Conservation (phyloP, 169 alveolate genomes). For the Plasmodium billcollinsi region DNA sequence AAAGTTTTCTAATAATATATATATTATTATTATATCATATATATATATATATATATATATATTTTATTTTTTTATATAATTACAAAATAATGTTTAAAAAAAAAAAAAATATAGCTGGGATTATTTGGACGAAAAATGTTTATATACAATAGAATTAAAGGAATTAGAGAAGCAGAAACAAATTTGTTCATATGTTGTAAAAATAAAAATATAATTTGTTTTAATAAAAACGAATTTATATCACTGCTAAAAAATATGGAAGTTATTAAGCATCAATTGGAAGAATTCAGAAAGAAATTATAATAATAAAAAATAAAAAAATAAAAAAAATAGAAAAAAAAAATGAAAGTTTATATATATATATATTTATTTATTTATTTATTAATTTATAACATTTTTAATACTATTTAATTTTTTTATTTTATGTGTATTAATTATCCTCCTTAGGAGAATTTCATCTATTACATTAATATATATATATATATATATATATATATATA, state of each 20-base stretch:
- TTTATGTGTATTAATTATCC: too few species aligned
- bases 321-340: too few species aligned
- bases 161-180: slow-evolving; percentile 43
- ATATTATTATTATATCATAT: too few species aligned
- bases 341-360: too few species aligned
- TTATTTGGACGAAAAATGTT: slow-evolving; percentile 58
- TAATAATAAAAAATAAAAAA: slow-evolving; percentile 1
- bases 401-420: too few species aligned
- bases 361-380: too few species aligned
- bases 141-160: slow-evolving; percentile 58
- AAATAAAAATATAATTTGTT: slow-evolving; percentile 44
- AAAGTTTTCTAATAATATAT: too few species aligned
- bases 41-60: too few species aligned
- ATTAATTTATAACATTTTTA: too few species aligned
- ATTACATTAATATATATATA: too few species aligned
- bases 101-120: slow-evolving; percentile 33
- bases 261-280: slow-evolving; percentile 40
- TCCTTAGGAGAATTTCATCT: too few species aligned
- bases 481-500: too few species aligned
- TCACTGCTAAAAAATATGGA: slow-evolving; percentile 62
- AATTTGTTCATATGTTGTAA: slow-evolving; percentile 74
- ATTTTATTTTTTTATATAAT: background rate
- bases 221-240: slow-evolving; percentile 65
- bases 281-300: slow-evolving; percentile 69
- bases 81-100: background rate